Evolutionary conservation across 2,329 filamentous ascomycete genomes (phyloP).

Genomic region (Scopulariopsis brevicaulis): DNA sequence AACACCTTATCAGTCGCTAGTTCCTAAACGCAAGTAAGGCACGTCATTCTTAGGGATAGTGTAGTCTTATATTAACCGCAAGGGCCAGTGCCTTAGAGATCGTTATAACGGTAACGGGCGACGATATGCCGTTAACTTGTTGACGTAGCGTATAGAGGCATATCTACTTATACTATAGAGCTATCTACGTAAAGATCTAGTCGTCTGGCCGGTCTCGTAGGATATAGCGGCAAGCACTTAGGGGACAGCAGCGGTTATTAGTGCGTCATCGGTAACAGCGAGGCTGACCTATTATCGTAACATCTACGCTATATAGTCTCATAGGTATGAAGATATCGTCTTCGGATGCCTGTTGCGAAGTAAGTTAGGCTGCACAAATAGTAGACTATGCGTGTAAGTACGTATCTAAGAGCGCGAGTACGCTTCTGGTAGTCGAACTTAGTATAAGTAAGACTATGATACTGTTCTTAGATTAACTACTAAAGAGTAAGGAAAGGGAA

Average conservation of each 20-base stretch:
- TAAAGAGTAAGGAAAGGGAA: too few relatives aligned
- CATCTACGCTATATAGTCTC: not conserved
- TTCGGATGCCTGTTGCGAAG: too few relatives aligned
- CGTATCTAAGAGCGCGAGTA: too few relatives aligned
- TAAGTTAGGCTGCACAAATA: too few relatives aligned
- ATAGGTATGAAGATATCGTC: too few relatives aligned
- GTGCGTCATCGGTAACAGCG: not conserved
- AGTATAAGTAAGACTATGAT: too few relatives aligned
- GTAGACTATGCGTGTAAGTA: too few relatives aligned
- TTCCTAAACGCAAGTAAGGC: not conserved
- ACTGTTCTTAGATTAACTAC: too few relatives aligned
- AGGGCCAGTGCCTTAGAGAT: not conserved
- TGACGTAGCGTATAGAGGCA: not conserved
- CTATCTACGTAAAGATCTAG: not conserved
- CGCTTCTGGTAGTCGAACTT: too few relatives aligned
- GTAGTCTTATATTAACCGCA: not conserved
- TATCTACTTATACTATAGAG: not conserved
- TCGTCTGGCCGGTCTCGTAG: not conserved
- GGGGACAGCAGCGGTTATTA: not conserved
- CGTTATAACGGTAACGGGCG: not conserved
- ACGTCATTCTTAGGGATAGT: not conserved
- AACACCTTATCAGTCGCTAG: not conserved
- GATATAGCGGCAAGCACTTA: not conserved
- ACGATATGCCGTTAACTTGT: not conserved
- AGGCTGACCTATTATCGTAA: not conserved